These are phyloP conservation scores for Taphrina communis DNA, from an alignment of 1,139 yeast genomes.

Conservation along the genomic window DNA sequence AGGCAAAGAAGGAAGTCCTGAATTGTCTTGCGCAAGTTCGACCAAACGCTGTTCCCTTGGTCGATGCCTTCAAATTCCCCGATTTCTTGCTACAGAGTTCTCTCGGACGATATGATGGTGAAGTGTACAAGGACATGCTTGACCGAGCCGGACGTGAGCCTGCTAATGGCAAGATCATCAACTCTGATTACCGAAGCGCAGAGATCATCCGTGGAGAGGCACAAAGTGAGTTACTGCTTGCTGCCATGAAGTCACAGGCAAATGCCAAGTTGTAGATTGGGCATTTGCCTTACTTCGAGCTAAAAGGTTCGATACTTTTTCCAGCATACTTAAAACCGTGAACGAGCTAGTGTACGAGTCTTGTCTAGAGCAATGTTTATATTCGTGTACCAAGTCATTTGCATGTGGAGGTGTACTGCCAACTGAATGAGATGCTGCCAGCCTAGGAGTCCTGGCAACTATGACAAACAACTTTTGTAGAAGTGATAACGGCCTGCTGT, in stretches of 20 bases:
- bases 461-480: too few species aligned
- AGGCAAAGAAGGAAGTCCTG: slow-evolving; percentile 33
- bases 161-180: slow-evolving; percentile 29
- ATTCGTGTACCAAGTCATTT: not conserved
- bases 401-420: not conserved
- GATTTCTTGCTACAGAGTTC: slow-evolving; percentile 87
- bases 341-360: not conserved
- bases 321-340: not conserved
- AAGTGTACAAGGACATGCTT: slow-evolving; percentile 41
- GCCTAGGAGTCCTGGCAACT: too few species aligned
- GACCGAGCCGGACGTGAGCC: slow-evolving; percentile 40
- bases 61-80: slow-evolving; percentile 85
- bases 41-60: slow-evolving; percentile 64
- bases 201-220: slow-evolving; percentile 38
- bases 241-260: slow-evolving; percentile 40
- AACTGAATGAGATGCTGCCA: too few species aligned
- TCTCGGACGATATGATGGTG: slow-evolving; percentile 58
- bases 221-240: slow-evolving; percentile 32
- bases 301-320: not conserved
- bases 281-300: not conserved
- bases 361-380: not conserved
- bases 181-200: slow-evolving; percentile 35
- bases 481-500: too few species aligned
- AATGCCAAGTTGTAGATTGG: slow-evolving; percentile 26
- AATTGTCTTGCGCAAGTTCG: slow-evolving; percentile 27